Base-by-base conservation (phyloP, 2,329 filamentous ascomycete genomes). In the Phyllachora maydis region DNA sequence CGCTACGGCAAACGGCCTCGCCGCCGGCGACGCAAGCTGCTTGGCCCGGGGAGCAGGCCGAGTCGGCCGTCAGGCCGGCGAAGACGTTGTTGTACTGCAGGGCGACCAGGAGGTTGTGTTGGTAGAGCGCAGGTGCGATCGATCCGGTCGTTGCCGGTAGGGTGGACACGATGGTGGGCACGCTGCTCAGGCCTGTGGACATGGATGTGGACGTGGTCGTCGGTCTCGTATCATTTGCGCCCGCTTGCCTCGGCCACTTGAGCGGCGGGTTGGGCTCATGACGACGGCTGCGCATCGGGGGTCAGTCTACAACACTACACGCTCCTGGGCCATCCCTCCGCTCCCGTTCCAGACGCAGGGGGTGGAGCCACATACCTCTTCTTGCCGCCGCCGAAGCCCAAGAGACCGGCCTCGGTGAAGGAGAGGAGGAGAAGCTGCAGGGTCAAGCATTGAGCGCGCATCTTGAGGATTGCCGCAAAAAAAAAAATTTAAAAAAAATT, bases 21-120 rank as follows among this genome's bases (percentile, higher is more conserved):
- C 53, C 47, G 12, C 59, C 56, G 9, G 46, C 38, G 21, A 69
- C 53, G 25, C 65, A 70, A 4, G 63, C 62, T 3, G 51, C 46
- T 27, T 66, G 56, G 14, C 45, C 46, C 2, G 36, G 25, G 0
- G 33, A 36, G 35, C 65, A 70, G 23, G 54, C 46, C 3, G 58
- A 55, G 11, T 52, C 32, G 5, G 49, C 41, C 1, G 50, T 55
- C 16, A 62, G 41, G 2, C 33, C 38, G 14, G 46, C 44, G 29
- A 59, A 65, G 13, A 56, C 30, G 7, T 41, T 30, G 37, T 70
- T 69, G 34, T 59, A 52, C 3, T 39, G 27, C 19, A 45, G 40
- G 7, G 58, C 56, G 17, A 45, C 32, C 7, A 45, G 45, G 11
- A 66, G 45, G 30, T 63, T 61, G 25, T 39, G 41, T 3, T 49